Conservation (phyloP, 495 filamentous ascomycete genomes). For the Penicillium chermesinum region DNA sequence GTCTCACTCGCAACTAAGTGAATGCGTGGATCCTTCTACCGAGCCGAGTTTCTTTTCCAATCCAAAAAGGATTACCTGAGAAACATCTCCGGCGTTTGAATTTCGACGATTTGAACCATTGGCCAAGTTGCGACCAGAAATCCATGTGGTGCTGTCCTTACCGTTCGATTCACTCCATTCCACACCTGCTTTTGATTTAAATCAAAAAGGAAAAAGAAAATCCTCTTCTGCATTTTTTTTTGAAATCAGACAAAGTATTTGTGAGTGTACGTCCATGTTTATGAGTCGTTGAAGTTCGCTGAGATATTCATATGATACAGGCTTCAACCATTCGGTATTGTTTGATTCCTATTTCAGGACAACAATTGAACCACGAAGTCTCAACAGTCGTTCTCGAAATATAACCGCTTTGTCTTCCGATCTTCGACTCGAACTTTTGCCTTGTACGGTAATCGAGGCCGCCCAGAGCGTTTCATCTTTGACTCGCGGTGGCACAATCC, state of each 20-base stretch:
- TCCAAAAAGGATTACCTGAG: not conserved
- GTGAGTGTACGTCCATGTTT: too few relatives aligned
- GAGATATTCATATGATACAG: not conserved
- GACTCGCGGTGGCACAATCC: too few relatives aligned
- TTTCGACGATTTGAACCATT: not conserved
- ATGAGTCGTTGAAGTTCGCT: not conserved
- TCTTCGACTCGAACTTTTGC: not conserved
- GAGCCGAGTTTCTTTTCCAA: not conserved
- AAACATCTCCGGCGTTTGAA: not conserved
- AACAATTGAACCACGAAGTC: too few relatives aligned
- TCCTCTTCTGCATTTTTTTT: not conserved
- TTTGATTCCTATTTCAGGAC: too few relatives aligned
- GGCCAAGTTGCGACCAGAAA: not conserved
- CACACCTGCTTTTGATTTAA: too few relatives aligned
- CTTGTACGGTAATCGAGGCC: too few relatives aligned
- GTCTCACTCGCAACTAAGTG: not conserved
- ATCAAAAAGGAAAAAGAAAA: too few relatives aligned
- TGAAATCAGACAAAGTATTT: too few relatives aligned
- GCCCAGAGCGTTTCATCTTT: too few relatives aligned
- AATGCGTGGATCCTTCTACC: not conserved
- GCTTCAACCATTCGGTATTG: too few relatives aligned
- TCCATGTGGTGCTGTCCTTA: not conserved
- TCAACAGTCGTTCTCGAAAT: too few relatives aligned
- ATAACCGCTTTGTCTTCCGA: not conserved
- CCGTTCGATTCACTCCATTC: too few relatives aligned